Base-by-base conservation (phyloP, 2,329 filamentous ascomycete genomes). In the Nemania sp. region DNA sequence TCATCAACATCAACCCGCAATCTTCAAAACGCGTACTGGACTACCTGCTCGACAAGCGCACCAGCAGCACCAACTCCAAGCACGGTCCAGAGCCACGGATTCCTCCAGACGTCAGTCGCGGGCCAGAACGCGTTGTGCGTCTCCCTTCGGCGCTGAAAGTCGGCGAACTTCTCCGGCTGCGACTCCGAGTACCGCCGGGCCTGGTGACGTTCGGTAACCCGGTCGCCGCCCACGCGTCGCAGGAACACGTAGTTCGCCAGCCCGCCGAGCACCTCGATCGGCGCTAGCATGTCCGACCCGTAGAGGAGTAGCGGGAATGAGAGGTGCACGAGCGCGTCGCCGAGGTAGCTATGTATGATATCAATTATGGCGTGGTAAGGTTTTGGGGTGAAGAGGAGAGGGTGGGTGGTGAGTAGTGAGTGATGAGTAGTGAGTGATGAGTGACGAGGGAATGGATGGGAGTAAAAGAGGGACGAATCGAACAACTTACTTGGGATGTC, bases 91-190 rank as follows among this genome's bases (percentile, higher is more conserved):
- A 84, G 75, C 88, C 87, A 90, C 67, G 84, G 83, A 70, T 89
- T 89, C 24, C 73, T 76, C 7, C 86, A 62, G 76, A 89, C 85
- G 32, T 79, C 75, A 1, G 81, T 55, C 11, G 79, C 79, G 1
- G 87, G 88, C 87, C 87, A 90, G 77, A 90, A 87, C 45, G 85
- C 84, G 72, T 90, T 89, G 77, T 88, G 87, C 72, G 86, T 82
- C 24, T 77, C 69, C 58, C 82, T 81, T 79, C 86, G 89, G 62
- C 82, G 75, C 73, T 84, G 79, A 22, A 89, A 79, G 70, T 89
- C 83, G 51, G 81, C 78, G 58, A 85, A 82, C 76, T 89, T 89
- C 54, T 81, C 75, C 5, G 82, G 81, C 65, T 85, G 82, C 15
- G 83, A 81, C 45, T 80, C 80, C 22, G 80, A 80, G 73, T 89